Conservation (phyloP, 139 green algal species). For the Chlamydomonas sp. region DNA sequence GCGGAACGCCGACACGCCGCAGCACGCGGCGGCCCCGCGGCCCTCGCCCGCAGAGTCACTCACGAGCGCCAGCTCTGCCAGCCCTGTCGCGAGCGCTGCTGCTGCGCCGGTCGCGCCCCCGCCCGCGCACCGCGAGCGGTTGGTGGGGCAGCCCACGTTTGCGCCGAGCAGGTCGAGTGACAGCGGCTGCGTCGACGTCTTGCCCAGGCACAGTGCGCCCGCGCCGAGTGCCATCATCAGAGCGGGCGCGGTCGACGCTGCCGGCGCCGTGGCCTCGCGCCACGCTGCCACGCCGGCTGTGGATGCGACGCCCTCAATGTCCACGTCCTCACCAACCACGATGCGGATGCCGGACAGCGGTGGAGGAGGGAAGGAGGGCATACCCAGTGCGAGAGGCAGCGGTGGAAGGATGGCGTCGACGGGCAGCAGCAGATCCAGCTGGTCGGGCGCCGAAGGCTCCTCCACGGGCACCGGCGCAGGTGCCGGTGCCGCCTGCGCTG, state of each 20-base stretch:
- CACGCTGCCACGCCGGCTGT: conserved; percentile 20
- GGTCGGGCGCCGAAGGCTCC: too few species aligned
- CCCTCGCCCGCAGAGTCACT: conserved; percentile 27
- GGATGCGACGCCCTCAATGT: conserved; percentile 17
- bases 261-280: background rate
- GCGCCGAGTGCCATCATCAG: conserved; percentile 8
- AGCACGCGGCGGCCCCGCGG: conserved; percentile 38
- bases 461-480: too few species aligned
- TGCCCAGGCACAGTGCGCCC: conserved; percentile 26
- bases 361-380: background rate
- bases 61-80: conserved; percentile 19
- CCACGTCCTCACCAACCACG: conserved; percentile 34
- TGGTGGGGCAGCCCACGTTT: conserved; percentile 31
- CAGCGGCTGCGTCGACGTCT: conserved; percentile 22
- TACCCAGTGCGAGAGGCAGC: too few species aligned
- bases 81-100: conserved; percentile 20
- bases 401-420: too few species aligned
- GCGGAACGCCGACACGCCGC: conserved; percentile 27
- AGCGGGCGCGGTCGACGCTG: background rate
- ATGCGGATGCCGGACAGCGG: background rate
- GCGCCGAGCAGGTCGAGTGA: conserved; percentile 23
- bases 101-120: conserved; percentile 33
- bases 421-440: too few species aligned
- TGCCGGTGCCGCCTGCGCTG: too few species aligned
- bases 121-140: conserved; percentile 22